These are phyloP conservation scores for Spathaspora boniae DNA, from an alignment of 805 yeast genomes.

Conservation along the genomic window DNA sequence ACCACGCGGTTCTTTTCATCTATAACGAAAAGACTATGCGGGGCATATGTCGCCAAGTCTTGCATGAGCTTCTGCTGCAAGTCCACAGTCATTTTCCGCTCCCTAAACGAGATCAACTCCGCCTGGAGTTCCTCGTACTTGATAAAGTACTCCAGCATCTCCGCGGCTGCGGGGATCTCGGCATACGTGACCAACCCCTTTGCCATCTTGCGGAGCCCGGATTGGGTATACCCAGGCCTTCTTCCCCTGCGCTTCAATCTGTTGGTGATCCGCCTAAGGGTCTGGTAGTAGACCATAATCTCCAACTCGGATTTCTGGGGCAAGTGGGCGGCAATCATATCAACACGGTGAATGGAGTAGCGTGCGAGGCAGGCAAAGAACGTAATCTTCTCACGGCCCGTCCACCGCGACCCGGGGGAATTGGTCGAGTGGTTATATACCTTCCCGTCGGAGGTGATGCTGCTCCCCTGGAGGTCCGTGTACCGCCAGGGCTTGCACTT, in stretches of 20 bases:
- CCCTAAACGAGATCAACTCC: conserved; percentile 13
- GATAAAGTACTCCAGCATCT: conserved; percentile 43
- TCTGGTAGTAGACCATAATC: conserved; percentile 42
- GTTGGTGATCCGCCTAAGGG: conserved; percentile 28
- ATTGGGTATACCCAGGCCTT: no score
- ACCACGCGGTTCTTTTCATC: no score
- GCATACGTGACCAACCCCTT: conserved; percentile 30
- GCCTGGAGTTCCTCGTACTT: conserved; percentile 43
- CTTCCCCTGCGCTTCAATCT: conserved; percentile 15
- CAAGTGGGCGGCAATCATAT: conserved; percentile 34
- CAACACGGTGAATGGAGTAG: conserved; percentile 46
- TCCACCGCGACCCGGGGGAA: conserved; percentile 43
- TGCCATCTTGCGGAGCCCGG: conserved; percentile 4
- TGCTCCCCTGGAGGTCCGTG: conserved; percentile 9
- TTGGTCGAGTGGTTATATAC: conserved; percentile 6
- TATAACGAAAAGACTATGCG: no score
- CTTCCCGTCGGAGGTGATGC: conserved; percentile 13
- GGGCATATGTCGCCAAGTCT: no score
- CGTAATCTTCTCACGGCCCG: conserved; percentile 42
- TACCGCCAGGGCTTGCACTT: background rate
- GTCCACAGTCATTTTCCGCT: no score
- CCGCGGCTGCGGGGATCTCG: conserved; percentile 51
- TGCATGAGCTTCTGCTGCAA: no score
- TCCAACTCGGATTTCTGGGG: conserved; percentile 43
- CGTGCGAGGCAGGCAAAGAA: conserved; percentile 51